Base-by-base conservation (phyloP, 495 filamentous ascomycete species). In the Cercophora newfieldiana region DNA sequence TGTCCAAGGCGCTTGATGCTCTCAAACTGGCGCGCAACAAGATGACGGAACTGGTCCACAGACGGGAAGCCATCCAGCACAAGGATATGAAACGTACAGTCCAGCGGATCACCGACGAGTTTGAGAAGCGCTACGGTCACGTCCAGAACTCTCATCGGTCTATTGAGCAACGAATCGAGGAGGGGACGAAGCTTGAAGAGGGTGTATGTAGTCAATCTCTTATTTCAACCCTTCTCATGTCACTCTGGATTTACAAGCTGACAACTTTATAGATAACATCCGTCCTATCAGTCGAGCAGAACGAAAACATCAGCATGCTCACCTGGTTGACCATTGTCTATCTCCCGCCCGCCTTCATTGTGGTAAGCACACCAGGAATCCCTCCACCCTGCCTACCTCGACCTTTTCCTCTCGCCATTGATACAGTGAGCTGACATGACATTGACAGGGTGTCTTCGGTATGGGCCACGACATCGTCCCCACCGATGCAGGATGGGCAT, bases 281-380 rank as follows among this genome's bases (percentile, higher is more conserved):
- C 6, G 59, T 62, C 6, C 3, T 62, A 1, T 18, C 19, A 1
- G 26, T 62, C 19, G 59, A 62, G 26, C 59, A 62, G 25, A 62
- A 62, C 24, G 59, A 62, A 26, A 62, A 53, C 24, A 62, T 62
- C 25, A 53, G 59, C 22, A 50, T 62, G 47, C 59, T 62, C 3
- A 62, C 59, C 14, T 62, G 59, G 59, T 3, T 62, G 24, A 62
- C 59, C 12, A 62, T 50, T 53, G 21, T 30, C 2, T 62, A 62
- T 29, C 59, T 62, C 24, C 44, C 59, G 3, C 44, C 19, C 37
- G 22, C 44, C 26, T 24, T 59, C 56, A 37, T 37, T 33, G 29
- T 37, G 30, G 56, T 59, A 37, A 16, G 56, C 30, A 28, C 7
- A 53, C 8, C 7, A 22, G n/a, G n/a, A n/a, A n/a, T n/a, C n/a